Evolutionary conservation across 225 moss, liverwort and hornwort species (phyloP).

Genomic region (Physcomitrellopsis africana): DNA sequence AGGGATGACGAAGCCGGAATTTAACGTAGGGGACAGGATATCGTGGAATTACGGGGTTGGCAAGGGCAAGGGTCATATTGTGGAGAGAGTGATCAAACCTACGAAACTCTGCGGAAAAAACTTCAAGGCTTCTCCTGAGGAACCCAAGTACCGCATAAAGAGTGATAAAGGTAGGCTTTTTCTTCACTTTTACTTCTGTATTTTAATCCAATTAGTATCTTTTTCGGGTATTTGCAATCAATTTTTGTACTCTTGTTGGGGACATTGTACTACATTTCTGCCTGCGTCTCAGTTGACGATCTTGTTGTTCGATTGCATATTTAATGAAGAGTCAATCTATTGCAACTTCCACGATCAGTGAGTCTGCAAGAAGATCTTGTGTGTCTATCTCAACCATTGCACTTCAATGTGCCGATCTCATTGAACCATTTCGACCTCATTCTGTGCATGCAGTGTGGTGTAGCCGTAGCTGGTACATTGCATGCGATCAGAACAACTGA

Average conservation of each 20-base stretch:
- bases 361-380: neutral
- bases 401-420: neutral
- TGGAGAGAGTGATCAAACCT: conserved; percentile 59
- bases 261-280: neutral
- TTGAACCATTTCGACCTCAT: neutral
- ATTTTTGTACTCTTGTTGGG: neutral
- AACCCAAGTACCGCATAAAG: conserved; percentile 68
- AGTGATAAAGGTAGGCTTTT: conserved; percentile 63
- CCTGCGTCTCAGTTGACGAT: neutral
- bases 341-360: neutral
- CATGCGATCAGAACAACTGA: too few relatives aligned
- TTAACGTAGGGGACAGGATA: conserved; percentile 62
- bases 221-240: neutral
- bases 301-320: neutral
- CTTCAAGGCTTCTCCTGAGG: conserved; percentile 64
- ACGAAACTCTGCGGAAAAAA: conserved; percentile 65
- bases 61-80: conserved; percentile 63
- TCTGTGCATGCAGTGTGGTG: neutral
- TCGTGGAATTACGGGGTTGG: conserved; percentile 70
- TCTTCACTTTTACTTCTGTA: neutral
- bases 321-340: neutral
- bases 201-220: neutral
- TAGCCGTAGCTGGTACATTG: neutral
- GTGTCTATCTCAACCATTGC: neutral
- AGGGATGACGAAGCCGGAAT: conserved; percentile 62